Base-by-base conservation (phyloP, 2,329 filamentous ascomycete species). In the Lachnellula hyalina region DNA sequence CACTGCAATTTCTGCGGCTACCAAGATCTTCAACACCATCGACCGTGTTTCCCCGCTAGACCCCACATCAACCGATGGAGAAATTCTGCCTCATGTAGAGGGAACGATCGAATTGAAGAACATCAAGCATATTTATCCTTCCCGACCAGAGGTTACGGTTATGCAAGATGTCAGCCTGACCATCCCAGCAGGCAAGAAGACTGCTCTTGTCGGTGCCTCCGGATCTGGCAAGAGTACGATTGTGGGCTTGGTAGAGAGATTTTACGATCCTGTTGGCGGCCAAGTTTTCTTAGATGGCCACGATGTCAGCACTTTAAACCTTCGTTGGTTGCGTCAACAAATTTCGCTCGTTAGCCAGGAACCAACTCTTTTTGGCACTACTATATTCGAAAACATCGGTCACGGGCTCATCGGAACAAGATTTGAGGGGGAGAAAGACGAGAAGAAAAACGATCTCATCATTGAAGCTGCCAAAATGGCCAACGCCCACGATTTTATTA, bases 211-310 rank as follows among this genome's bases (percentile, higher is more conserved):
- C 5, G 94, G 94, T 55, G 90, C 93, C 0, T 97, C 93, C 11
- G 94, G 93, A 11, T 95, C 89, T 40, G 94, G 94, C 47, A 99
- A 97, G 74, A 93, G 87, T 65, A 97, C 94, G 0, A 92, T 97
- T 58, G 87, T 97, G 28, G 93, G 93, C 12, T 77, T 99, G 19
- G 85, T 97, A 1, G 93, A 97, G 73, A 84, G 94, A 17, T 97
- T 97, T 71, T 99, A 99, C 70, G 84, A 92, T 54, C 93, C 93
- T 0, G 89, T 96, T 35, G 81, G 81, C 32, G 94, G 94, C 21
- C 74, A 81, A 19, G 84, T 97, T 1, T 79, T 85, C 56, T 76
- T 99, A 11, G 94, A 97, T 68, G 93, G 89, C 7, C 84, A 86
- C 62, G 87, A 96, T 68, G 85, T 96, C 53, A 83, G 82, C 65